Percentiles rank a stretch among this genome's conserved stretches.
Conservation (phyloP, 2,329 filamentous ascomycete species). For the Monilinia fructicola region DNA sequence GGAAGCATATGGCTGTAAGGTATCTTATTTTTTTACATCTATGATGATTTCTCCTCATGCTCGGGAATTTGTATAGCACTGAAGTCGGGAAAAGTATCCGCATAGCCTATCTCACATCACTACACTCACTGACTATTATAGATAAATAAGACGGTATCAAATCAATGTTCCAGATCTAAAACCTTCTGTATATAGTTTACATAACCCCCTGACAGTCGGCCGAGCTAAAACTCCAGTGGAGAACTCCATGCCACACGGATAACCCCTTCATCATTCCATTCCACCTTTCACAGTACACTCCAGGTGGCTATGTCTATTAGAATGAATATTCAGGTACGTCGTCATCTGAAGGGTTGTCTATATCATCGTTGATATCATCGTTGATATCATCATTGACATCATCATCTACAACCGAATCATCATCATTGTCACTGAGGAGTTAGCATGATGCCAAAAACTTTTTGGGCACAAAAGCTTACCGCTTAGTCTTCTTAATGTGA, state of each 20-base stretch:
- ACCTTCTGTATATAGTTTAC: neutral
- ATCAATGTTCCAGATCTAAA: neutral
- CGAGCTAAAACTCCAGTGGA: neutral
- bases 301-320: neutral
- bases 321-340: neutral
- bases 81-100: too few species aligned
- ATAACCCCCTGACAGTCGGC: neutral
- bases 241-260: neutral
- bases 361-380: neutral
- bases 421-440: neutral
- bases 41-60: neutral
- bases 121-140: accelerated
- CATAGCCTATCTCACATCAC: neutral
- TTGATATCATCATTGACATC: too few species aligned
- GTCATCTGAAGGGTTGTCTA: neutral
- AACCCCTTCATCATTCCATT: neutral
- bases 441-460: neutral
- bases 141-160: neutral
- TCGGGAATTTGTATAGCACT: too few species aligned
- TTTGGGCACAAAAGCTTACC: too few species aligned
- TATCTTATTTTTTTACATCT: neutral
- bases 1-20: neutral
- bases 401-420: neutral
- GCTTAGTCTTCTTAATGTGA: neutral
- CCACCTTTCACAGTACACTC: neutral